phyloP scores from a whole-genome alignment of 1,139 yeast genomes.

The Debaryomycetaceae sp. region DNA sequence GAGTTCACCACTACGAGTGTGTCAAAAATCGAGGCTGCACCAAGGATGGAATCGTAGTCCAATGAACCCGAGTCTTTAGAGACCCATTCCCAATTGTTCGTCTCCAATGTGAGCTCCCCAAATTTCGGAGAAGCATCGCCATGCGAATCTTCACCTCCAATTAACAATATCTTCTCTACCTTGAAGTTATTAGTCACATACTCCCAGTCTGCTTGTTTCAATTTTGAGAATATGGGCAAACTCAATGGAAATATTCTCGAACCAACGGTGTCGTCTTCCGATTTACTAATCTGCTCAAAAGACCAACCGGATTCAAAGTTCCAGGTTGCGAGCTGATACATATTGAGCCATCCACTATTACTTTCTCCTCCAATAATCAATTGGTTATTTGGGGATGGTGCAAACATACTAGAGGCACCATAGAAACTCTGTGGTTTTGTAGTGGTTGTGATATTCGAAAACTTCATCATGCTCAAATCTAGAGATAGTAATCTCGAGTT shows the following conservation, averaged over 20 bases:
- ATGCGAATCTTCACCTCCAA: conserved; percentile 33
- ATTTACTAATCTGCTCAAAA: conserved; percentile 20
- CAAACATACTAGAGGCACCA: conserved; percentile 39
- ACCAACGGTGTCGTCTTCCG: conserved; percentile 15
- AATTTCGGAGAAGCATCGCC: conserved; percentile 18
- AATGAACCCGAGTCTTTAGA: conserved; percentile 13
- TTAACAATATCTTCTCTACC: conserved; percentile 26
- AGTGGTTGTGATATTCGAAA: conserved; percentile 38
- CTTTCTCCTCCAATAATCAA: conserved; percentile 43
- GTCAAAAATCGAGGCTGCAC: conserved; percentile 44
- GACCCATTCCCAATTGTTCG: conserved; percentile 36
- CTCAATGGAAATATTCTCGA: conserved; percentile 30
- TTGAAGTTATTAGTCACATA: conserved; percentile 20
- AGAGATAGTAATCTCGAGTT: conserved; percentile 35
- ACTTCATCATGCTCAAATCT: conserved; percentile 18
- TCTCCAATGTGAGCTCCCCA: conserved; percentile 21
- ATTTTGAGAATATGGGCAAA: conserved; percentile 34
- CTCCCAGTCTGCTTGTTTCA: conserved; percentile 14
- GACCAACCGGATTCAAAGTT: conserved; percentile 45
- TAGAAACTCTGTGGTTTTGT: conserved; percentile 44
- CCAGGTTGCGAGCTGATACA: conserved; percentile 49
- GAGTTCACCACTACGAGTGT: conserved; percentile 36
- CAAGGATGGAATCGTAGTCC: conserved; percentile 23
- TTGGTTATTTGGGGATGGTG: conserved; percentile 39
- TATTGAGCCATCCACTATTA: conserved; percentile 39